Conservation (phyloP, 2,329 filamentous ascomycete genomes). For the Ophiostoma pallidulum region DNA sequence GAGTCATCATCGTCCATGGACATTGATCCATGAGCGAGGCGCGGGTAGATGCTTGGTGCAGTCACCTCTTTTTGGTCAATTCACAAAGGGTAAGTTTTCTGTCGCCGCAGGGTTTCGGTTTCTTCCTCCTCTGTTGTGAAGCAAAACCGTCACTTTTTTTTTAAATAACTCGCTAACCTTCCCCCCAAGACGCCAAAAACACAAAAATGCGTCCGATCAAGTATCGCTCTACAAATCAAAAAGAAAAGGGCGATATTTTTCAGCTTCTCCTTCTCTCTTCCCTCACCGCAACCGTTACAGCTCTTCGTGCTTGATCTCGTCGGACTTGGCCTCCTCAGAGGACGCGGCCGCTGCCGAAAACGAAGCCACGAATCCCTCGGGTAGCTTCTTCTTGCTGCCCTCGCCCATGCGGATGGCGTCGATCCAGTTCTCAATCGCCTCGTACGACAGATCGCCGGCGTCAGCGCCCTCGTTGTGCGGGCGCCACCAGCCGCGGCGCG, state of each 20-base stretch:
- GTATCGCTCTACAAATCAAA: no score
- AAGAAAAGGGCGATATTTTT: not conserved
- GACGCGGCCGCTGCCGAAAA: conserved; percentile 31
- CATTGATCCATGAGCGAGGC: conserved; percentile 28
- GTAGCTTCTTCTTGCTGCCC: conserved; percentile 66
- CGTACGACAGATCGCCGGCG: conserved; percentile 41
- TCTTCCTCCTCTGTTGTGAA: no score
- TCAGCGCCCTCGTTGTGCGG: conserved; percentile 46
- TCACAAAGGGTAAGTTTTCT: no score
- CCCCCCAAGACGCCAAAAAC: no score
- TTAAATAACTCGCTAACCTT: no score
- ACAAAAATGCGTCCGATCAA: not conserved
- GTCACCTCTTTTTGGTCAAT: no score
- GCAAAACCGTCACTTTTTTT: no score
- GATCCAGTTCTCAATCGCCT: conserved; percentile 72
- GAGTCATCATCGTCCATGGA: conserved; percentile 30
- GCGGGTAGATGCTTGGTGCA: not conserved
- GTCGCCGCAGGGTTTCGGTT: no score
- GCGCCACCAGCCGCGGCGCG: conserved; percentile 78
- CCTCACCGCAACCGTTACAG: conserved; percentile 7
- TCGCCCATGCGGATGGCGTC: conserved; percentile 88
- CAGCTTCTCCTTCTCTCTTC: not conserved
- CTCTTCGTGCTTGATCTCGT: conserved; percentile 35
- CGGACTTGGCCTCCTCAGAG: conserved; percentile 18
- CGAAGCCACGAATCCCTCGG: conserved; percentile 46